A percentile compares a stretch with the other conserved stretches of the same genome.
These are phyloP conservation scores for Geranium incanum DNA, from an alignment of 441 rosid genomes.

Conservation along the genomic window DNA sequence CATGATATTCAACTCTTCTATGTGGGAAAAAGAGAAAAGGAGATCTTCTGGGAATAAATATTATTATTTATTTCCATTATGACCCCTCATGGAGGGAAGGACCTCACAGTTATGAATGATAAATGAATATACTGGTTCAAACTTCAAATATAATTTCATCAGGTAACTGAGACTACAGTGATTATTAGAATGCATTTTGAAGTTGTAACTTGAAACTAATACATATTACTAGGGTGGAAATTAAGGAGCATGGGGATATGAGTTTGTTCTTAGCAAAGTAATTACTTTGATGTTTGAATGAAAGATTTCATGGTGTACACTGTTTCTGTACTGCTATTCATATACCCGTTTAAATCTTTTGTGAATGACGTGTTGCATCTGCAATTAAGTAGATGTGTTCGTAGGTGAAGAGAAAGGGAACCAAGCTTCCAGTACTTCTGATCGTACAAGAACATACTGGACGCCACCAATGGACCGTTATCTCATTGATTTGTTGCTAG, in stretches of 20 bases:
- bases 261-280: not conserved
- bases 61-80: not conserved
- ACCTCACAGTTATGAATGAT: not conserved
- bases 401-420: slow-evolving; percentile 42
- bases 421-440: slow-evolving; percentile 27
- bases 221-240: not conserved
- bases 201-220: not conserved
- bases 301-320: slow-evolving; percentile 12
- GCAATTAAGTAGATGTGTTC: slow-evolving; percentile 16
- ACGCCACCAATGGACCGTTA: slow-evolving; percentile 82
- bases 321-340: not conserved
- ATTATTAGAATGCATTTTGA: not conserved
- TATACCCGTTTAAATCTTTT: slow-evolving; percentile 12
- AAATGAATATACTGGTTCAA: not conserved
- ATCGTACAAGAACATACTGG: slow-evolving; percentile 84
- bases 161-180: not conserved
- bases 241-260: not conserved
- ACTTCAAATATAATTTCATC: not conserved
- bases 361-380: slow-evolving; percentile 15
- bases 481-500: slow-evolving; percentile 65
- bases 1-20: not conserved
- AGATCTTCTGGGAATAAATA: not conserved
- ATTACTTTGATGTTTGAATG: not conserved
- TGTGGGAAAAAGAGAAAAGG: not conserved
- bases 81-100: not conserved